Evolutionary conservation across 2,329 filamentous ascomycete genomes (phyloP).

Genomic region (Phialophora expanda): DNA sequence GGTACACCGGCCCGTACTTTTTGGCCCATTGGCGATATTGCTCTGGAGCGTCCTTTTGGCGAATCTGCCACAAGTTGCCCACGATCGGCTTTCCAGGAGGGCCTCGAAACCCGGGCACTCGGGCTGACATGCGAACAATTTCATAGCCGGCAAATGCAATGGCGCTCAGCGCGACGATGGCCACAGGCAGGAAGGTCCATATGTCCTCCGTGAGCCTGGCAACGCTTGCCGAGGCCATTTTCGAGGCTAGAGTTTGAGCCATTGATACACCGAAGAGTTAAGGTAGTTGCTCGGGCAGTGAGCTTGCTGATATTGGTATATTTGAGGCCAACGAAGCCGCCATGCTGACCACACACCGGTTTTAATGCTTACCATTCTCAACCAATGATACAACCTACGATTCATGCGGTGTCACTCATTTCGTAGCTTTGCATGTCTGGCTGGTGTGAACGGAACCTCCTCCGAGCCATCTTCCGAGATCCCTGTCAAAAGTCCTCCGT

Average conservation of each 20-base stretch:
- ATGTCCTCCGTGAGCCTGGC: background rate
- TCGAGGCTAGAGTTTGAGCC: background rate
- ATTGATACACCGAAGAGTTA: too few species aligned
- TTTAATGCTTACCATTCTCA: background rate
- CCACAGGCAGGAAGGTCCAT: background rate
- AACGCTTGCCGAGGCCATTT: background rate
- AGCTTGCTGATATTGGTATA: too few species aligned
- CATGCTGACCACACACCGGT: background rate
- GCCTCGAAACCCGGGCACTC: constrained; percentile 55
- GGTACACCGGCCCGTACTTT: constrained; percentile 58
- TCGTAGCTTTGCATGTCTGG: too few species aligned
- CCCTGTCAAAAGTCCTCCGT: background rate
- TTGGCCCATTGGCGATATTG: constrained; percentile 62
- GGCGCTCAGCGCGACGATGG: background rate
- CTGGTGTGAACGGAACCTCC: background rate
- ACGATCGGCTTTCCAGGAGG: constrained; percentile 59
- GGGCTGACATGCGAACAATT: constrained; percentile 46
- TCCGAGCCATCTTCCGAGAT: constrained; percentile 9
- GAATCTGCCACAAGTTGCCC: constrained; percentile 60
- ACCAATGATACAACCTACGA: constrained; percentile 2
- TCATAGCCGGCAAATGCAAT: constrained; percentile 11
- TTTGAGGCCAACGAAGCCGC: too few species aligned
- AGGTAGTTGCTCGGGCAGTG: too few species aligned
- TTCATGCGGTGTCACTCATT: background rate
- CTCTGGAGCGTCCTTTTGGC: constrained; percentile 58